Conservation (phyloP, 2,329 filamentous ascomycete genomes). For the Fusarium fracticaudum region DNA sequence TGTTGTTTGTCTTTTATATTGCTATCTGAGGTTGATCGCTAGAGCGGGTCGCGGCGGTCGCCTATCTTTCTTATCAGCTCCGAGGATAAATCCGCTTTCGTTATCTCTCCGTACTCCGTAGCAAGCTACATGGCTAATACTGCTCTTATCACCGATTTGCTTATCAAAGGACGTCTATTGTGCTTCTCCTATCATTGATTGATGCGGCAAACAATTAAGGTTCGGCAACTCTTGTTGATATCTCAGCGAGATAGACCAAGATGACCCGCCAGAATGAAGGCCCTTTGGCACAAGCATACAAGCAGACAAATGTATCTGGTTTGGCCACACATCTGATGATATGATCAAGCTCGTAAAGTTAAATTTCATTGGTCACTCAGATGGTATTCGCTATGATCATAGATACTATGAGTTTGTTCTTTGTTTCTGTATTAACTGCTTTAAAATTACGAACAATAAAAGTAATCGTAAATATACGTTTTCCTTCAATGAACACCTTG, state of each 20-base stretch:
- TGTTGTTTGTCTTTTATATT: conserved; percentile 13
- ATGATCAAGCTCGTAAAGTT: not conserved
- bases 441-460: not conserved
- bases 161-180: not conserved
- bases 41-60: conserved; percentile 28
- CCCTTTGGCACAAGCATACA: too few species aligned
- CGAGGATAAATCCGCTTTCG: not conserved
- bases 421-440: not conserved
- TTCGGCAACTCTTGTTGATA: not conserved
- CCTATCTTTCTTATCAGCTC: conserved; percentile 25
- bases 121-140: not conserved
- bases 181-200: not conserved
- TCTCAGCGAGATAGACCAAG: not conserved
- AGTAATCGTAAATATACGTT: not conserved
- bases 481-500: not conserved
- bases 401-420: too few species aligned
- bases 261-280: not conserved
- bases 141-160: not conserved
- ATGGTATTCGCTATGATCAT: not conserved
- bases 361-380: too few species aligned
- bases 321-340: not conserved
- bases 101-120: not conserved
- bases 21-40: not conserved
- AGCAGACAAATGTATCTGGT: not conserved
- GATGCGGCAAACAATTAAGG: not conserved